Evolutionary conservation across 176 grass and related monocot species (phyloP).

Genomic region (Triticum aestivum): DNA sequence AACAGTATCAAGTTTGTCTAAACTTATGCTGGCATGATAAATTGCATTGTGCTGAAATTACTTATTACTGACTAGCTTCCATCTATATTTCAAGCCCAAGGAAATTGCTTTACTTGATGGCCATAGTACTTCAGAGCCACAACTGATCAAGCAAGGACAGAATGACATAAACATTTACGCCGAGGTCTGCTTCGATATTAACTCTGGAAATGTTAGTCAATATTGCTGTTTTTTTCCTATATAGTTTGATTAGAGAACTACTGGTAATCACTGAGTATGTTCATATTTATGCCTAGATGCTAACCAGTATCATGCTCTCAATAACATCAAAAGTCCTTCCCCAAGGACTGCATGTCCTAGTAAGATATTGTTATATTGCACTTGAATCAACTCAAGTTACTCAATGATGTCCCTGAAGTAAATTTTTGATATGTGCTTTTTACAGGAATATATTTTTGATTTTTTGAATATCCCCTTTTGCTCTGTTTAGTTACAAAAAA

Average conservation of each 20-base stretch:
- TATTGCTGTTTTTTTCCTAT: not conserved
- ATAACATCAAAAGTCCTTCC: not conserved
- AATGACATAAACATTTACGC: not conserved
- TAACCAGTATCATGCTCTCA: not conserved
- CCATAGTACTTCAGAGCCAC: conserved; percentile 1
- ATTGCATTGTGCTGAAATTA: not conserved
- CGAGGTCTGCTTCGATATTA: not conserved
- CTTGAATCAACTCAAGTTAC: conserved; percentile 7
- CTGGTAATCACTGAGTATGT: not conserved
- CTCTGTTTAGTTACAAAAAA: not conserved
- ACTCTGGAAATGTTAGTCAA: not conserved
- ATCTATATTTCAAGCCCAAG: conserved; percentile 9
- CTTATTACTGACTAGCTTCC: not conserved
- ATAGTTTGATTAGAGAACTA: not conserved
- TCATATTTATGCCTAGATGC: not conserved
- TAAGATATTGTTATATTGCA: not conserved
- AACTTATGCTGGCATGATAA: not conserved
- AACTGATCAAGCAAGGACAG: not conserved
- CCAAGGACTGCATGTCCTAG: not conserved
- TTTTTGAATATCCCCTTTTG: not conserved
- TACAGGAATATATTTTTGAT: not conserved
- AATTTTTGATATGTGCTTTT: not conserved
- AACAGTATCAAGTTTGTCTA: conserved; percentile 4
- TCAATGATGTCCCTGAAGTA: not conserved
- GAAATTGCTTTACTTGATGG: conserved; percentile 11